phyloP scores from a whole-genome alignment of 2,329 filamentous ascomycete species.

The Fusarium scirpi region DNA sequence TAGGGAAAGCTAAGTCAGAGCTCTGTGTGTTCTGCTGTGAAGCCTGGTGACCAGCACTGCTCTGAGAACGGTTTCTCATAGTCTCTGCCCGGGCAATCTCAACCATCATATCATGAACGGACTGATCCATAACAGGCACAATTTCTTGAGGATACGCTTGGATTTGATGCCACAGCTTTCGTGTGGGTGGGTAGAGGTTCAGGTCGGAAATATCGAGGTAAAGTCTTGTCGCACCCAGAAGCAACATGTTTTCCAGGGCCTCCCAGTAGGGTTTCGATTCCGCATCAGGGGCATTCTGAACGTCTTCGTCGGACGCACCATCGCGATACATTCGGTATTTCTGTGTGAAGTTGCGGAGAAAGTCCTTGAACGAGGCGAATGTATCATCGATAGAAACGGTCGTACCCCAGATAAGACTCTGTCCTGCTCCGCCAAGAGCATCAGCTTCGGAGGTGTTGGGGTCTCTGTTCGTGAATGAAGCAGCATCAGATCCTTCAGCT shows the following conservation, averaged over 20 bases:
- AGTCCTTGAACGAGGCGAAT: slow-evolving; percentile 88
- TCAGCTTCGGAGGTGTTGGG: slow-evolving; percentile 94
- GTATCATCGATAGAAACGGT: slow-evolving; percentile 95
- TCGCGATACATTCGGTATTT: slow-evolving; percentile 96
- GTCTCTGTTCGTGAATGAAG: slow-evolving; percentile 72
- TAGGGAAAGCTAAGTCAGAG: slow-evolving; percentile 81
- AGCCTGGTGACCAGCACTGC: slow-evolving; percentile 61
- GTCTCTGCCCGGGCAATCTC: slow-evolving; percentile 87
- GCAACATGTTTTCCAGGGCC: slow-evolving; percentile 89
- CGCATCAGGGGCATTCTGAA: slow-evolving; percentile 74
- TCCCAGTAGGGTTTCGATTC: slow-evolving; percentile 86
- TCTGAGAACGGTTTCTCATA: slow-evolving; percentile 75
- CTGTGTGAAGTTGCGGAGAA: slow-evolving; percentile 88
- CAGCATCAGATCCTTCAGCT: slow-evolving; percentile 66
- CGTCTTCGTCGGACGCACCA: slow-evolving; percentile 82
- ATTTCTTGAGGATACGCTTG: slow-evolving; percentile 97
- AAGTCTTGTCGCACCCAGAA: slow-evolving; percentile 83
- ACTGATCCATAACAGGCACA: slow-evolving; percentile 95
- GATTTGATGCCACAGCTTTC: slow-evolving; percentile 95
- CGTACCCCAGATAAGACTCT: slow-evolving; percentile 94
- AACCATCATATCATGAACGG: slow-evolving; percentile 91
- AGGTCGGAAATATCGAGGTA: slow-evolving; percentile 92
- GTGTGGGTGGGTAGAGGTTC: slow-evolving; percentile 90
- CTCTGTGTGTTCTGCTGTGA: slow-evolving; percentile 66
- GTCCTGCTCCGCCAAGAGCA: slow-evolving; percentile 82